These are phyloP conservation scores for Rhizomucor pusillus DNA, from an alignment of 371 early-diverging fungal genomes.

Conservation along the genomic window DNA sequence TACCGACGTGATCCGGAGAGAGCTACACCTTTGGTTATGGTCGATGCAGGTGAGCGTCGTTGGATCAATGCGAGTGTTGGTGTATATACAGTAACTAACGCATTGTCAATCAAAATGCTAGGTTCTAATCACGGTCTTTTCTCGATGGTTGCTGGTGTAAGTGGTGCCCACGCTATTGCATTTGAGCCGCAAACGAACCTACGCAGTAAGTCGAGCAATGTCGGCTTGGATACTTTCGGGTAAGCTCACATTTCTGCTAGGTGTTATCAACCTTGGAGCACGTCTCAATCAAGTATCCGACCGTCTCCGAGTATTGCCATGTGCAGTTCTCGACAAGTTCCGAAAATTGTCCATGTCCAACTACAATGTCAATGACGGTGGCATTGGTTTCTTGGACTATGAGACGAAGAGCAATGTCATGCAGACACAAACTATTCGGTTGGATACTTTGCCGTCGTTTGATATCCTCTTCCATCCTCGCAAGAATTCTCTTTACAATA, in stretches of 20 bases:
- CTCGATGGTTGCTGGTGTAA: constrained; percentile 44
- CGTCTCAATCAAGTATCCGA: constrained; percentile 34
- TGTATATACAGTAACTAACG: no score
- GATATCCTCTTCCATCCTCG: constrained; percentile 22
- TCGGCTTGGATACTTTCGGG: no score
- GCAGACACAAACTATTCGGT: constrained; percentile 44
- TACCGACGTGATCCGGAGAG: constrained; percentile 38
- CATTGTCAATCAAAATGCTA: constrained; percentile 1
- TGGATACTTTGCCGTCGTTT: constrained; percentile 36
- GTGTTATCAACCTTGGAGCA: constrained; percentile 40
- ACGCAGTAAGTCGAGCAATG: constrained; percentile 22
- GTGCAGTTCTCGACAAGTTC: constrained; percentile 42
- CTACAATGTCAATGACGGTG: constrained; percentile 36
- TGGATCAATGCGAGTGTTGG: no score
- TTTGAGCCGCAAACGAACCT: constrained; percentile 50
- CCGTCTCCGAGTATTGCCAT: constrained; percentile 42
- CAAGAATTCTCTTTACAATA: constrained; percentile 9
- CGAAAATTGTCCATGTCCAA: constrained; percentile 41
- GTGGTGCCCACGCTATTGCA: constrained; percentile 45
- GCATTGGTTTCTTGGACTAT: constrained; percentile 39
- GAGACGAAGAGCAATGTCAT: constrained; percentile 9
- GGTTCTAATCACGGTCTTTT: constrained; percentile 51
- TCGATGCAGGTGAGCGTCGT: constrained; percentile 33
- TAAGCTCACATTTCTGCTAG: constrained; percentile 10
- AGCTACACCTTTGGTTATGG: constrained; percentile 35